Base-by-base conservation (phyloP, 768 basidiomycete species). In the Boletus vermiculosoides region DNA sequence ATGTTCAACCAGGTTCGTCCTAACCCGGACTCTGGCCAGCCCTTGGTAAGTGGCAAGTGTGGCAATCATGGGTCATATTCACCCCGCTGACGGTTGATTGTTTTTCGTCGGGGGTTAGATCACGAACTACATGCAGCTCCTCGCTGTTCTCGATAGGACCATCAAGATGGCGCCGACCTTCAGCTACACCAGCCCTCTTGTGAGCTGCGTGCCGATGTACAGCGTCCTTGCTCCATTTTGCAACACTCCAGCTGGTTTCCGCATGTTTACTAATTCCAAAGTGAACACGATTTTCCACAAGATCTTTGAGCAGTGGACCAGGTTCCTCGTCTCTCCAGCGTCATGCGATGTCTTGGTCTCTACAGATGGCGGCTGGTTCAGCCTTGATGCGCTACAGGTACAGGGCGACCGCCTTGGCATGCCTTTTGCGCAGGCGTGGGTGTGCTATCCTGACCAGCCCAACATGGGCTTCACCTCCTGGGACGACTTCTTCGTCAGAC, bases 321-420 rank as follows among this genome's bases (percentile, higher is more conserved):
- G 57, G 11, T 84, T 72, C 72, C 78, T 86, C 45, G 62, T 63
- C 6, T 77, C 79, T 3, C 66, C 73, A 4, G 74, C 66, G 4
- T 85, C 83, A 0, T 63, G 72, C 42, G 50, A 66, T 13, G 80
- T 80, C n/a, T 72, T 86, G 46, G 72, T 61, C 55, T 47, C 60
- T 9, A 63, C 64, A 16, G 61, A 68, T 0, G 67, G 71, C 16
- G 79, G 80, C 0, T 86, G 84, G 84, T 79, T 86, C 60, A 71
- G 76, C 11, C 57, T 61, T 13, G 34, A 34, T 34, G 34, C 34
- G n/a, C 37, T 39, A n/a, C 37, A n/a, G 4, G 16, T n/a, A n/a
- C 37, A 39, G 37, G 18, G 2, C 9, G 9, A 39, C 18, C 37
- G 37, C n/a, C 37, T 39, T n/a, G 18, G 37, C 7, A 39, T 39